These are phyloP conservation scores for Forsythia viridissima DNA, from an alignment of 257 asterid species.

Conservation along the genomic window DNA sequence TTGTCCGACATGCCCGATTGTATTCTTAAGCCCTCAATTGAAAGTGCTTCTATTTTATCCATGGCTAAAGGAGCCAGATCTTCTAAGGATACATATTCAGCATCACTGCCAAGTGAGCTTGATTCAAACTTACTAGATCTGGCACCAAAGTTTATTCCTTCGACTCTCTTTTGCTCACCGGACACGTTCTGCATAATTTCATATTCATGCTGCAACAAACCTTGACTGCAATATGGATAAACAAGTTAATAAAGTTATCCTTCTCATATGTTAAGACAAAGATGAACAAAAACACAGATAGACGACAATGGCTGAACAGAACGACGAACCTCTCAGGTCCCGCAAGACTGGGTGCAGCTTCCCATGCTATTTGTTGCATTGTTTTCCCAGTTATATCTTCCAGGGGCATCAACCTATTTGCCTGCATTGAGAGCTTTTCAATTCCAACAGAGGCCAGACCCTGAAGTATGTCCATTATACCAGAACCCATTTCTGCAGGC, in stretches of 20 bases:
- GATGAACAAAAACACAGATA: constrained; percentile 4
- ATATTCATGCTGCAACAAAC: constrained; percentile 38
- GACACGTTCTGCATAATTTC: constrained; percentile 31
- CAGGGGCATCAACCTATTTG: constrained; percentile 85
- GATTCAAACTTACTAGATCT: constrained; percentile 33
- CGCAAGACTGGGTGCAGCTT: constrained; percentile 56
- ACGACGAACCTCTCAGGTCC: constrained; percentile 68
- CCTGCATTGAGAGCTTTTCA: constrained; percentile 94
- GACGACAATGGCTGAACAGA: background rate
- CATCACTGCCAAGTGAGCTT: constrained; percentile 37
- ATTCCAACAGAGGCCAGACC: constrained; percentile 86
- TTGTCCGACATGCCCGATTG: constrained; percentile 85
- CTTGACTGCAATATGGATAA: constrained; percentile 51
- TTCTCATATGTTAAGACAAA: constrained; percentile 1
- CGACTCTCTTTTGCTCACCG: constrained; percentile 26
- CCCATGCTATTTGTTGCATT: constrained; percentile 82
- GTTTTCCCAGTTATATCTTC: constrained; percentile 90
- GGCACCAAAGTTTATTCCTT: constrained; percentile 20
- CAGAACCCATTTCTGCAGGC: constrained; percentile 96
- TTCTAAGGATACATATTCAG: constrained; percentile 75
- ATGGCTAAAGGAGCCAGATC: constrained; percentile 97
- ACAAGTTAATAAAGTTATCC: constrained; percentile 12
- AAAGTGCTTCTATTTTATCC: constrained; percentile 80
- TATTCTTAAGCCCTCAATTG: constrained; percentile 76
- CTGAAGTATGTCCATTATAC: constrained; percentile 78